Percentiles rank a stretch among this genome's conserved stretches.
Evolutionary conservation across 139 green algal genomes (phyloP).

Genomic region (Pseudopediastrum boryanum): DNA sequence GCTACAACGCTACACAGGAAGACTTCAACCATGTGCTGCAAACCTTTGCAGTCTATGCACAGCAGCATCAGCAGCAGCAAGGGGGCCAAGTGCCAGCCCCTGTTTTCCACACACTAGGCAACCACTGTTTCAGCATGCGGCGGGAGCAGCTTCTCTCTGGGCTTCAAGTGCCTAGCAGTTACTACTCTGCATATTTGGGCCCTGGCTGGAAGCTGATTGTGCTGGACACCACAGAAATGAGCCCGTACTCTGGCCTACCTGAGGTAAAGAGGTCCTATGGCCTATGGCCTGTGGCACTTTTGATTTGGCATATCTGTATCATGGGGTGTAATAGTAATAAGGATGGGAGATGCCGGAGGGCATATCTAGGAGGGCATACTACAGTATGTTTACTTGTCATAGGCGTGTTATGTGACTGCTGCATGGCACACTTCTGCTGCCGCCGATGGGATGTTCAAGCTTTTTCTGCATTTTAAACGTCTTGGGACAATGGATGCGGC

Average conservation of each 20-base stretch:
- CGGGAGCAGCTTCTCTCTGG: background rate
- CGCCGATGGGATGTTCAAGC: background rate
- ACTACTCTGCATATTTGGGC: conserved; percentile 48
- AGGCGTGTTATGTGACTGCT: background rate
- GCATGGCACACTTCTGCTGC: background rate
- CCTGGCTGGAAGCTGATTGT: conserved; percentile 67
- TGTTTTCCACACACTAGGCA: conserved; percentile 67
- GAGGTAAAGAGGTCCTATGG: too few relatives aligned
- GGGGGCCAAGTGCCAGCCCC: conserved; percentile 24
- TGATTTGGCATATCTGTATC: too few relatives aligned
- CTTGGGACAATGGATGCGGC: too few relatives aligned
- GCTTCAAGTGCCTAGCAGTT: conserved; percentile 43
- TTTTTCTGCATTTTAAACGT: too few relatives aligned
- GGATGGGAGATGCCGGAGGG: background rate
- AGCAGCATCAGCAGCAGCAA: conserved; percentile 4
- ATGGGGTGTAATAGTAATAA: background rate
- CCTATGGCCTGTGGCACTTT: too few relatives aligned
- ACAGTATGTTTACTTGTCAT: background rate
- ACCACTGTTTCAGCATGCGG: conserved; percentile 66
- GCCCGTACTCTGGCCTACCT: conserved; percentile 47
- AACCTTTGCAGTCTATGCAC: conserved; percentile 23
- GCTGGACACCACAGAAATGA: conserved; percentile 83
- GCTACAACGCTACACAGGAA: conserved; percentile 17
- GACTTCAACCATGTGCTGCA: conserved; percentile 33
- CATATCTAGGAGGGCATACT: background rate